Conservation (phyloP, 495 filamentous ascomycete species). For the Astrothelium macrocarpum region DNA sequence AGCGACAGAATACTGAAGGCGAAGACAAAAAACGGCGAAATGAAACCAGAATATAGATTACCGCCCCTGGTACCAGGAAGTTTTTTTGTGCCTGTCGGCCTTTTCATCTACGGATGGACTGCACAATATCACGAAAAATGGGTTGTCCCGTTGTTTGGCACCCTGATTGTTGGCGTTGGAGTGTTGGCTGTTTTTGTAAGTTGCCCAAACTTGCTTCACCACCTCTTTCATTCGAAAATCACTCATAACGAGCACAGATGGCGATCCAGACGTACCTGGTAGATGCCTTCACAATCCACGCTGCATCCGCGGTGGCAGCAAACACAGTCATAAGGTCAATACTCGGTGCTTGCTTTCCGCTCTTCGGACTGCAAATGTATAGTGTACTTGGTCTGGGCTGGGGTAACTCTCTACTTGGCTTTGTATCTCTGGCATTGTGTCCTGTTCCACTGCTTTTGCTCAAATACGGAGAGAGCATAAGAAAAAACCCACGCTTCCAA, state of each 20-base stretch:
- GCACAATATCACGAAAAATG: slow-evolving; percentile 28
- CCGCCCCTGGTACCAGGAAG: slow-evolving; percentile 28
- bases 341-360: slow-evolving; percentile 30
- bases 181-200: slow-evolving; percentile 27
- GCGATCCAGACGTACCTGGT: slow-evolving; percentile 33
- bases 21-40: slow-evolving; percentile 23
- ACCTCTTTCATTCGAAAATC: not conserved
- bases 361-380: slow-evolving; percentile 30
- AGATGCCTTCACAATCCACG: slow-evolving; percentile 29
- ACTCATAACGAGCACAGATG: slow-evolving; percentile 15
- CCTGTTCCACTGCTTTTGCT: slow-evolving; percentile 29
- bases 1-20: slow-evolving; percentile 28
- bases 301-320: slow-evolving; percentile 31
- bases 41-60: slow-evolving; percentile 33
- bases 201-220: not conserved
- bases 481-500: slow-evolving; percentile 30
- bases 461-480: slow-evolving; percentile 29
- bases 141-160: slow-evolving; percentile 32
- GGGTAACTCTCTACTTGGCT: slow-evolving; percentile 32
- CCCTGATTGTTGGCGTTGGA: slow-evolving; percentile 28
- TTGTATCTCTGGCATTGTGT: slow-evolving; percentile 26
- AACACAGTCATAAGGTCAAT: slow-evolving; percentile 30
- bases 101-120: slow-evolving; percentile 34
- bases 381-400: slow-evolving; percentile 30
- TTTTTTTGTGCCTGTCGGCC: slow-evolving; percentile 26